A percentile compares a stretch with the other conserved stretches of the same genome.
These are phyloP conservation scores for Diaporthe helianthi DNA, from an alignment of 2,329 filamentous ascomycete species.

Conservation along the genomic window DNA sequence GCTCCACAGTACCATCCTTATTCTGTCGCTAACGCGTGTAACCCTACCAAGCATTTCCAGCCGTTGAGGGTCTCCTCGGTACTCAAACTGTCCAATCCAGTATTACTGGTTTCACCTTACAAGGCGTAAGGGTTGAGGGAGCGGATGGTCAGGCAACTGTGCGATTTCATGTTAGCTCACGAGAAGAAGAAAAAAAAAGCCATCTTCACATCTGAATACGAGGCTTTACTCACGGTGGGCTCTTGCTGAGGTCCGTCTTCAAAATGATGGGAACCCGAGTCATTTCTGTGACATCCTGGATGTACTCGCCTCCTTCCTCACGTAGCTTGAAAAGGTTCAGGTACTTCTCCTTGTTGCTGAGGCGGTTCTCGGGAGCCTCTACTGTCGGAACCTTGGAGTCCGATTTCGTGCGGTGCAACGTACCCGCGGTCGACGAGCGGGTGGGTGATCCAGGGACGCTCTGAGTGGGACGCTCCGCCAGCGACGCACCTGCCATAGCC, in stretches of 20 bases:
- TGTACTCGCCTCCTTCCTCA: conserved; percentile 93
- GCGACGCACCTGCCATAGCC: conserved; percentile 87
- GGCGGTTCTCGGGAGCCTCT: conserved; percentile 78
- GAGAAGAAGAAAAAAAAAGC: conserved; percentile 49
- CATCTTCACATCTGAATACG: neutral
- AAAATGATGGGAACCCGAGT: conserved; percentile 95
- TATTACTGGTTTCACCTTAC: neutral
- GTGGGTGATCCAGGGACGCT: conserved; percentile 93
- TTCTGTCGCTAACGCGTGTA: neutral
- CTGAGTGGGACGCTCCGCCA: conserved; percentile 89
- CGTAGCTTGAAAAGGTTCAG: conserved; percentile 86
- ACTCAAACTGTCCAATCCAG: neutral
- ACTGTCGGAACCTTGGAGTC: conserved; percentile 86
- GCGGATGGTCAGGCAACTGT: conserved; percentile 81
- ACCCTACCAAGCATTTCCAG: conserved; percentile 34
- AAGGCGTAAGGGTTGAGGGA: conserved; percentile 81
- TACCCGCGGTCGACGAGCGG: conserved; percentile 71
- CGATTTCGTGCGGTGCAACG: conserved; percentile 86
- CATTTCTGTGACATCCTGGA: conserved; percentile 99
- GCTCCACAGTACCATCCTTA: neutral
- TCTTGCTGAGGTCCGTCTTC: conserved; percentile 98
- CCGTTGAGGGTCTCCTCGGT: neutral
- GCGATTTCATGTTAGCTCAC: conserved; percentile 38
- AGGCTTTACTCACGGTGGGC: conserved; percentile 84
- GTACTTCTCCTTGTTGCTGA: conserved; percentile 97